Conservation (phyloP, 441 rosid species). For the Syzygium malaccense region DNA sequence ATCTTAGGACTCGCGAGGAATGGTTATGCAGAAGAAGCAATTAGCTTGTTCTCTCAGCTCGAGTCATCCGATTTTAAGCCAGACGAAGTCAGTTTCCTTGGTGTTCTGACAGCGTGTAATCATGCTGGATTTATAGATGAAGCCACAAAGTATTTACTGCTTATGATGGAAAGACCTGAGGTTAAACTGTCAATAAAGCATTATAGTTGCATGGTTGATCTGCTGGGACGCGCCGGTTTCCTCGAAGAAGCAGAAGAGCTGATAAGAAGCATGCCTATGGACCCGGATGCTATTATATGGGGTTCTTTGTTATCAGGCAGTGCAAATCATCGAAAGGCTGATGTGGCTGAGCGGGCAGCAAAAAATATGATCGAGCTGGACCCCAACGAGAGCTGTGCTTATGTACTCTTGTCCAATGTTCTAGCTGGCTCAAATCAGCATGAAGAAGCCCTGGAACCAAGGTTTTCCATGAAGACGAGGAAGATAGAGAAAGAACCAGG, state of each 20-base stretch:
- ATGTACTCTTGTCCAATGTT: slow-evolving; percentile 54
- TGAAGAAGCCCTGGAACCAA: slow-evolving; percentile 36
- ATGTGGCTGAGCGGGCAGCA: slow-evolving; percentile 40
- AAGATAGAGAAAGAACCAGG: slow-evolving; percentile 51
- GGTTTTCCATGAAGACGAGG: slow-evolving; percentile 40
- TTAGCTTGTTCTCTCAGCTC: slow-evolving; percentile 41
- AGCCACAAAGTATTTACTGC: slow-evolving; percentile 27
- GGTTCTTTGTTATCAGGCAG: slow-evolving; percentile 47
- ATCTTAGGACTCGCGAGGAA: slow-evolving; percentile 53
- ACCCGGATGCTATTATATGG: slow-evolving; percentile 42
- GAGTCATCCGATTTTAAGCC: slow-evolving; percentile 38
- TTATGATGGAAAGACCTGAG: slow-evolving; percentile 34
- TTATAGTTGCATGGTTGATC: slow-evolving; percentile 48
- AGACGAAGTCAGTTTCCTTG: slow-evolving; percentile 39
- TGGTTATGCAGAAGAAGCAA: slow-evolving; percentile 36
- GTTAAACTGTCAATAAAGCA: slow-evolving; percentile 62
- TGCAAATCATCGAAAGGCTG: slow-evolving; percentile 33
- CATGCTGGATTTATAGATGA: slow-evolving; percentile 31
- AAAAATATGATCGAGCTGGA: slow-evolving; percentile 28
- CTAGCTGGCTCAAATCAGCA: slow-evolving; percentile 33
- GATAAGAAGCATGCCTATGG: slow-evolving; percentile 30
- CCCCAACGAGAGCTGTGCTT: slow-evolving; percentile 40
- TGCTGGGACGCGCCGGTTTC: slow-evolving; percentile 40
- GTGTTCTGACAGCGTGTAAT: slow-evolving; percentile 53
- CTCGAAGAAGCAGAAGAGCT: slow-evolving; percentile 48